Evolutionary conservation across 1,139 yeast species (phyloP).

Genomic region (Eremothecium coryli): DNA sequence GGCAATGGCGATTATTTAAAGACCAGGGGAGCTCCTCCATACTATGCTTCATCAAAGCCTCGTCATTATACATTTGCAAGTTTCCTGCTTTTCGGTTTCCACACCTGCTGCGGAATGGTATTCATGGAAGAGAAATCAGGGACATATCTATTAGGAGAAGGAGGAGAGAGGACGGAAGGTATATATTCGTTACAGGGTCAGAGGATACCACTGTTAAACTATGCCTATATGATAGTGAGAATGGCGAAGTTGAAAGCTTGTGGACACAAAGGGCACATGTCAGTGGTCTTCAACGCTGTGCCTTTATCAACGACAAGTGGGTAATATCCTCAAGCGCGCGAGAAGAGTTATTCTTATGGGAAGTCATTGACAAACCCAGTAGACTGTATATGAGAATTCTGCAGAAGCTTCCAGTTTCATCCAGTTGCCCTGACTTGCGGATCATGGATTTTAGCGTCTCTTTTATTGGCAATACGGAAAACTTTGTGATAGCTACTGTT

Average conservation of each 20-base stretch:
- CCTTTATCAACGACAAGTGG: conserved; percentile 47
- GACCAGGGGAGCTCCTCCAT: conserved; percentile 12
- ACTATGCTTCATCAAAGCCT: conserved; percentile 45
- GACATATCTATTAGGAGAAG: conserved; percentile 40
- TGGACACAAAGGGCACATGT: conserved; percentile 75
- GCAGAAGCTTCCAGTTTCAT: conserved; percentile 40
- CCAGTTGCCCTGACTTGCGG: conserved; percentile 66
- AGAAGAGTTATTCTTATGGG: conserved; percentile 84
- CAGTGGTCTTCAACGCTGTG: conserved; percentile 74
- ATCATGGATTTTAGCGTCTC: conserved; percentile 71
- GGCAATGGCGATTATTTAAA: conserved; percentile 57
- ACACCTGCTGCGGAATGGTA: conserved; percentile 43
- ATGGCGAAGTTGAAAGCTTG: conserved; percentile 38
- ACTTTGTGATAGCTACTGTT: conserved; percentile 52
- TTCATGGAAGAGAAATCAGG: conserved; percentile 86
- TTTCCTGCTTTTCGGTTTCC: conserved; percentile 24
- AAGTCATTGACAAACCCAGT: conserved; percentile 33
- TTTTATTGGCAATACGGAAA: conserved; percentile 24
- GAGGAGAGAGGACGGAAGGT: conserved; percentile 15
- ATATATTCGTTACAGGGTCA: conserved; percentile 61
- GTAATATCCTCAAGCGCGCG: conserved; percentile 74
- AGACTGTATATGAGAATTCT: conserved; percentile 39
- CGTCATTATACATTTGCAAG: conserved; percentile 33
- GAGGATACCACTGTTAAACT: conserved; percentile 78
- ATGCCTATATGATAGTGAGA: conserved; percentile 33